These are phyloP conservation scores for Lactuca sativa DNA, from an alignment of 129 eudicot genomes.

Conservation along the genomic window DNA sequence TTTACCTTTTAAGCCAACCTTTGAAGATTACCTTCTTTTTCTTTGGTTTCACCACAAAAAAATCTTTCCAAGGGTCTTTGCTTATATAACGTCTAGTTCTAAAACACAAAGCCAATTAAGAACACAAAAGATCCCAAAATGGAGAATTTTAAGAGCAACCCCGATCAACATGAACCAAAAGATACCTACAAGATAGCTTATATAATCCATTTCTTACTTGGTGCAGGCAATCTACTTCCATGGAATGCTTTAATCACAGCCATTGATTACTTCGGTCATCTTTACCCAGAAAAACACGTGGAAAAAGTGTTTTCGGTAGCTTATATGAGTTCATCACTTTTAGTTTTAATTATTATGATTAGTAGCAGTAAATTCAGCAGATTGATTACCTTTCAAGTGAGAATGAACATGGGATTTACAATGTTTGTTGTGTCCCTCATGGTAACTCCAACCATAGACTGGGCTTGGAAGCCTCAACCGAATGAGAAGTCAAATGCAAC, in stretches of 20 bases:
- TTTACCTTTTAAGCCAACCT: constrained; percentile 2
- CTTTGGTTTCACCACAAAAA: constrained; percentile 15
- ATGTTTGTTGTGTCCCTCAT: constrained; percentile 55
- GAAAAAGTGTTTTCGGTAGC: constrained; percentile 82
- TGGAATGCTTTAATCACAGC: constrained; percentile 93
- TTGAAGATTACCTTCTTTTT: neutral
- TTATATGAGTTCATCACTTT: constrained; percentile 70
- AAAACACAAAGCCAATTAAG: neutral
- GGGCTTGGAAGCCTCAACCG: constrained; percentile 33
- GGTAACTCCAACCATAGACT: constrained; percentile 57
- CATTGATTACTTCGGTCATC: constrained; percentile 67
- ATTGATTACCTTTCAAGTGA: constrained; percentile 48
- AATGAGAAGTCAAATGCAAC: constrained; percentile 29
- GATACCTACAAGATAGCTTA: constrained; percentile 71
- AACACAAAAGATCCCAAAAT: constrained; percentile 23
- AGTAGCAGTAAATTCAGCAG: constrained; percentile 37
- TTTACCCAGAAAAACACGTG: constrained; percentile 64
- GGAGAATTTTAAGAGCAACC: constrained; percentile 41
- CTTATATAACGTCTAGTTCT: constrained; percentile 28
- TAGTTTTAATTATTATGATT: constrained; percentile 47
- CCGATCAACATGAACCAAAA: constrained; percentile 38
- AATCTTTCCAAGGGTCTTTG: constrained; percentile 23
- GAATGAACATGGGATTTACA: constrained; percentile 77
- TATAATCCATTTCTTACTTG: constrained; percentile 75
- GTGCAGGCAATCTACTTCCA: constrained; percentile 92